These are phyloP conservation scores for Furcasterigmium sp. DNA, from an alignment of 2,329 filamentous ascomycete species.

Conservation along the genomic window DNA sequence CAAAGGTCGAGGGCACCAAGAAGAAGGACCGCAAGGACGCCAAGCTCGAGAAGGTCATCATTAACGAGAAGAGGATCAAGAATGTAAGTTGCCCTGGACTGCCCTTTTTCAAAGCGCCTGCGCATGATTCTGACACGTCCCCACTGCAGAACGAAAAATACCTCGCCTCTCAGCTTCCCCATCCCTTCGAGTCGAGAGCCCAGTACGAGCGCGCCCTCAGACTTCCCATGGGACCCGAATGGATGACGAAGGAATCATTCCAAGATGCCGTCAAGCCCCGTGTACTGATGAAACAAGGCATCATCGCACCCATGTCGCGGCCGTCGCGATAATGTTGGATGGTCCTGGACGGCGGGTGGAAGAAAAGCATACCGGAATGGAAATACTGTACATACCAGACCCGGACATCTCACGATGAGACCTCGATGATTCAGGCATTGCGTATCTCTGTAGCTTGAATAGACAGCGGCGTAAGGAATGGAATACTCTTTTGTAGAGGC, in stretches of 20 bases:
- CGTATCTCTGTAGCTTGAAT: no score
- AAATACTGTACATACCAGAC: no score
- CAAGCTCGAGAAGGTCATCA: constrained; percentile 78
- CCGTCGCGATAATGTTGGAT: constrained; percentile 50
- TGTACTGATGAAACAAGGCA: constrained; percentile 83
- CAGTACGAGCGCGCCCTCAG: constrained; percentile 89
- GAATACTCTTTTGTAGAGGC: no score
- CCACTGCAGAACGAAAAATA: constrained; percentile 87
- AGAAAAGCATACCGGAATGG: not conserved
- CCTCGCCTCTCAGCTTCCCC: constrained; percentile 75
- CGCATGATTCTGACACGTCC: not conserved
- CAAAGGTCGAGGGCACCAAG: constrained; percentile 67
- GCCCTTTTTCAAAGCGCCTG: not conserved
- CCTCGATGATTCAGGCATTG: no score
- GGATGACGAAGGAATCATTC: constrained; percentile 94
- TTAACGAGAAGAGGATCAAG: constrained; percentile 85
- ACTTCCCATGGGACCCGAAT: constrained; percentile 86
- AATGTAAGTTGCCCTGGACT: constrained; percentile 53
- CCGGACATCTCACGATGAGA: no score
- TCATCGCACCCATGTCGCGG: constrained; percentile 82
- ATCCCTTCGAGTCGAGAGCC: constrained; percentile 79
- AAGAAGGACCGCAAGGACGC: constrained; percentile 74
- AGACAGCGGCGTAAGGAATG: no score
- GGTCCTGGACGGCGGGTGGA: not conserved
- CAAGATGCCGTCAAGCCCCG: constrained; percentile 85